Evolutionary conservation across 768 basidiomycete species (phyloP).

Genomic region (Chalciporus pseudorubinellus): DNA sequence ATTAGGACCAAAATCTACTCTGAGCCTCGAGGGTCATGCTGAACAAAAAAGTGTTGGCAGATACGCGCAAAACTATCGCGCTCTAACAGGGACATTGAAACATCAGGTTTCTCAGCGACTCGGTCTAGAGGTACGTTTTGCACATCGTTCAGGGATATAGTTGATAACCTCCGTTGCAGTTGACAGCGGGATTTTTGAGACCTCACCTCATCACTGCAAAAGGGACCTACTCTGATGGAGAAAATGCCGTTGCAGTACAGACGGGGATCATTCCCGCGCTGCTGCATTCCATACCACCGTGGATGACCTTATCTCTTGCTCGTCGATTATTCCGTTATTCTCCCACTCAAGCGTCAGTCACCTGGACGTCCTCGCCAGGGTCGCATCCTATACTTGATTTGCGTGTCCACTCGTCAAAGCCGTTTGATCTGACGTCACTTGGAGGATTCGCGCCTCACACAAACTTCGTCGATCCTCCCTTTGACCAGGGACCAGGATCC

Average conservation of each 20-base stretch:
- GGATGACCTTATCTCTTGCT: slow-evolving; percentile 42
- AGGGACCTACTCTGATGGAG: slow-evolving; percentile 47
- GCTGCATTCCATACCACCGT: slow-evolving; percentile 35
- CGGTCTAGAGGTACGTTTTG: slow-evolving; percentile 40
- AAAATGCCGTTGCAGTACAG: slow-evolving; percentile 44
- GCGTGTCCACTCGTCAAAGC: slow-evolving; percentile 42
- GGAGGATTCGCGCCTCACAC: slow-evolving; percentile 24
- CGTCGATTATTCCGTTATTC: slow-evolving; percentile 53
- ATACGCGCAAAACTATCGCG: slow-evolving; percentile 31
- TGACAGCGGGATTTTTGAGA: slow-evolving; percentile 39
- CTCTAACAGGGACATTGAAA: slow-evolving; percentile 65
- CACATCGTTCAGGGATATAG: slow-evolving; percentile 14
- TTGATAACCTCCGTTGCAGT: slow-evolving; percentile 29
- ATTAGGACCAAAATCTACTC: slow-evolving; percentile 44
- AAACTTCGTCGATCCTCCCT: slow-evolving; percentile 21
- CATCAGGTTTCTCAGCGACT: slow-evolving; percentile 75
- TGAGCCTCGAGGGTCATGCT: slow-evolving; percentile 41
- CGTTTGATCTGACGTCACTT: slow-evolving; percentile 33
- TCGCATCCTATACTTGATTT: slow-evolving; percentile 35
- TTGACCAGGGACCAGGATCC: slow-evolving; percentile 41
- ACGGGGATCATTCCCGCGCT: slow-evolving; percentile 36
- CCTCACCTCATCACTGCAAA: slow-evolving; percentile 43
- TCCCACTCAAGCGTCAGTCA: slow-evolving; percentile 45
- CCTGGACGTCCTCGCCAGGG: slow-evolving; percentile 27
- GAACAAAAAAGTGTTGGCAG: slow-evolving; percentile 14